Evolutionary conservation across 805 yeast species (phyloP), one percentile per base, ranked within the genome.

Genomic region (Brettanomyces naardenensis): DNA sequence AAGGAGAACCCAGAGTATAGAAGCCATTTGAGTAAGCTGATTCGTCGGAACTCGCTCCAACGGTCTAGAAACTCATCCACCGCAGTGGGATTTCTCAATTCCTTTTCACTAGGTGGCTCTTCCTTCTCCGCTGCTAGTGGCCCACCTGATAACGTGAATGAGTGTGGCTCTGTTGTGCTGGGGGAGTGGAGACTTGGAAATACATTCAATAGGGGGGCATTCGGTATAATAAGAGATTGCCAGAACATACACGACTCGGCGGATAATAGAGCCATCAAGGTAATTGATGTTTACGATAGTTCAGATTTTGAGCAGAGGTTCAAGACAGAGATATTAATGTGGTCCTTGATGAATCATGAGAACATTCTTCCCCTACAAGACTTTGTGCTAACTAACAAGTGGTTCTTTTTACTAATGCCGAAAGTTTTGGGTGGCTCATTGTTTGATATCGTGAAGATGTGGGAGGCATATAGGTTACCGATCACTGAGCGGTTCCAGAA

Each of bases 151-250:
- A 42, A 56, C 31, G 31, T 36, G 3, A 83, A 78, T 48, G 86
- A 80, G 40, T 75, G 71, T 42, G 95, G 94, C 1, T 79, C 83
- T 11, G 55, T 69, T 19, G 74, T 87, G 2, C 46, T 80, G 62
- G 78, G 74, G 13, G 42, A 40, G 4, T 66, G 70, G 62, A 56
- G 53, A 22, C 54, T 88, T 22, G 95, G 94, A 1, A 77, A 76
- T 47, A 71, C 80, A 9, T 79, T 87, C 44, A 95, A 95, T 1
- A 75, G 74, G 53, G 96, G 97, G 11, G 94, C 95, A 0, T 89
- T 92, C 82, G 95, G 95, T 9, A 71, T 80, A 21, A 80, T 88
- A 9, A 64, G 95, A 18, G 52, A 52, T 11, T 50, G 57, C 30
- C 38, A 39, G 11, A 37, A 44, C 39, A 42, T 45, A 14, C 36